Conservation (phyloP, 2,329 filamentous ascomycete genomes). For the Clarireedia monteithiana region DNA sequence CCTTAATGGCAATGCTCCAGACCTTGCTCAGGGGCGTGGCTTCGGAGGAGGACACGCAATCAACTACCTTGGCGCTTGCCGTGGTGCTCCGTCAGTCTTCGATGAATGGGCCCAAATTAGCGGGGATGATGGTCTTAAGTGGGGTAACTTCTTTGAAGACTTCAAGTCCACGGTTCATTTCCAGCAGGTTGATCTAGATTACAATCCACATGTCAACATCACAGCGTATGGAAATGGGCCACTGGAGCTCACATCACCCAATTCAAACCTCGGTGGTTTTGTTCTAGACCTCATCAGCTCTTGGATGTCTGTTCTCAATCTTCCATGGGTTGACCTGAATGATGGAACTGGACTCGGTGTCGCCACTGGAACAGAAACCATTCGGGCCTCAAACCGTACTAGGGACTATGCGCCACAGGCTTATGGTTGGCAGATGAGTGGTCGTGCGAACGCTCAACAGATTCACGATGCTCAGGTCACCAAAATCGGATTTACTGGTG, state of each 20-base stretch:
- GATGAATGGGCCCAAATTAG: slow-evolving; percentile 36
- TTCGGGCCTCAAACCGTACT: neutral
- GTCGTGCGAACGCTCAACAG: slow-evolving; percentile 10
- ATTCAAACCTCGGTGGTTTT: slow-evolving; percentile 32
- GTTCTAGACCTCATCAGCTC: neutral
- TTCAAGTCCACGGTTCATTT: slow-evolving; percentile 28
- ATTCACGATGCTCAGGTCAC: slow-evolving; percentile 33
- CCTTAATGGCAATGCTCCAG: slow-evolving; percentile 5
- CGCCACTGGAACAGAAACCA: neutral
- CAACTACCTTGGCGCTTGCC: slow-evolving; percentile 17
- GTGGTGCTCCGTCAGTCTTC: slow-evolving; percentile 27
- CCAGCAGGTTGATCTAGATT: neutral
- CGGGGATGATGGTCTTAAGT: slow-evolving; percentile 37
- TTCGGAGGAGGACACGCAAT: slow-evolving; percentile 26
- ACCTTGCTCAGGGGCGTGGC: slow-evolving; percentile 4
- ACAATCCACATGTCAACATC: neutral
- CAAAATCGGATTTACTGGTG: slow-evolving; percentile 34
- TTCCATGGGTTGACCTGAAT: neutral
- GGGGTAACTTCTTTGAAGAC: slow-evolving; percentile 38
- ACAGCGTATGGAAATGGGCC: slow-evolving; percentile 22
- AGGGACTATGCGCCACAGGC: neutral
- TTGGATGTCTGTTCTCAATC: neutral
- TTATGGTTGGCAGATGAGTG: neutral
- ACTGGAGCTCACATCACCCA: slow-evolving; percentile 34
- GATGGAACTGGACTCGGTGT: neutral